Evolutionary conservation across 495 filamentous ascomycete genomes (phyloP).

Genomic region (Penicillium lividum): DNA sequence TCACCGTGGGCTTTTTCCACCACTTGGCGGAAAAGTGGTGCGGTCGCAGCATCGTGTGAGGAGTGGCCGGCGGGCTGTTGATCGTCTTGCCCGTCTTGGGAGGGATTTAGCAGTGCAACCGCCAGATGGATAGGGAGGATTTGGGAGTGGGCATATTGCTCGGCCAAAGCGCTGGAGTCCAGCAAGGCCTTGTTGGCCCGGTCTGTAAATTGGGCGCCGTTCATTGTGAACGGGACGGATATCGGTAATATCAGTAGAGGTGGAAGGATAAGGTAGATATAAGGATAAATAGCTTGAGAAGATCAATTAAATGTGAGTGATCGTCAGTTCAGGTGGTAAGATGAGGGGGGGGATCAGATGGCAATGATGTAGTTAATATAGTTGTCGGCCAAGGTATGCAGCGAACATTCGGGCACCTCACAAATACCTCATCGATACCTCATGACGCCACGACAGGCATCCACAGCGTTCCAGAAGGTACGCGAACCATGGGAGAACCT

Average conservation of each 20-base stretch:
- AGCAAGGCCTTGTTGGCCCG: constrained; percentile 82
- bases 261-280: constrained; percentile 8
- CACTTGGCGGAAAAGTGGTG: constrained; percentile 87
- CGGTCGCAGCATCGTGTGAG: constrained; percentile 54
- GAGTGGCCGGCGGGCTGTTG: constrained; percentile 63
- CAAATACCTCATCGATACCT: constrained; percentile 16
- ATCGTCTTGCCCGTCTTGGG: constrained; percentile 73
- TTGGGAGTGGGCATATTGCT: constrained; percentile 88
- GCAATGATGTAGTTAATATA: constrained; percentile 30
- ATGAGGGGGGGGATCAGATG: constrained; percentile 1
- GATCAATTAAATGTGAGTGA: not conserved
- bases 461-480: constrained; percentile 48
- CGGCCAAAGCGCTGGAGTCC: constrained; percentile 79
- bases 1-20: constrained; percentile 93
- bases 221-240: constrained; percentile 33
- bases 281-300: constrained; percentile 9
- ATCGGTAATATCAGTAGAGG: constrained; percentile 13
- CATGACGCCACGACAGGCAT: constrained; percentile 40
- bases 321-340: not conserved
- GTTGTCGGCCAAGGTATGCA: not conserved
- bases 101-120: constrained; percentile 82
- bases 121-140: constrained; percentile 86
- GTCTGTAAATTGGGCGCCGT: constrained; percentile 77
- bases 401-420: not conserved
- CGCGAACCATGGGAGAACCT: constrained; percentile 10